Evolutionary conservation across 139 green algal species (phyloP), one percentile per base, ranked within the genome.

Genomic region (Tetraselmis striata): DNA sequence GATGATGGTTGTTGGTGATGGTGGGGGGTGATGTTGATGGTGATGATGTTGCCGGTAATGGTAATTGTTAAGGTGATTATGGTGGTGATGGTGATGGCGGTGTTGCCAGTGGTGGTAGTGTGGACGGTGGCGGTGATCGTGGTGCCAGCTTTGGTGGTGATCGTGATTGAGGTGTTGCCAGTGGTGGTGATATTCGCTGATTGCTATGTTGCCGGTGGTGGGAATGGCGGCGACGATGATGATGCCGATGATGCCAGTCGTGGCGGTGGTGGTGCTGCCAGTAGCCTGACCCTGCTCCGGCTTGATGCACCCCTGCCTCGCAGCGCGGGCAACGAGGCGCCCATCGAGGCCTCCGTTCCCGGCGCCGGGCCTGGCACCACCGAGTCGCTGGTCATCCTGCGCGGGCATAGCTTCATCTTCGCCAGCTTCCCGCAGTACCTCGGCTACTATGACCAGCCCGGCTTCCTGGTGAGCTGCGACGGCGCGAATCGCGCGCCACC

Each of bases 241-340:
- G n/a, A n/a, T n/a, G n/a, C n/a, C n/a, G n/a, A n/a, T n/a, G n/a
- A n/a, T n/a, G n/a, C n/a, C n/a, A n/a, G 75, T 78, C 18, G 75
- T 78, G 75, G 75, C n/a, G 75, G 75, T 78, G 75, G 75, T 78
- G 75, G 75, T 78, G 75, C 18, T 78, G 75, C n/a, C n/a, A n/a
- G n/a, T n/a, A n/a, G n/a, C n/a, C n/a, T n/a, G n/a, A n/a, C n/a
- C n/a, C n/a, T n/a, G n/a, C n/a, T n/a, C n/a, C n/a, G n/a, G n/a
- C n/a, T n/a, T n/a, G n/a, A n/a, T n/a, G n/a, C n/a, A n/a, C n/a
- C n/a, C n/a, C n/a, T n/a, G n/a, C n/a, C n/a, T n/a, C n/a, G n/a
- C n/a, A n/a, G n/a, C n/a, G n/a, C n/a, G n/a, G n/a, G n/a, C n/a
- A n/a, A n/a, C n/a, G n/a, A n/a, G n/a, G n/a, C n/a, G n/a, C n/a